Evolutionary conservation across 169 alveolate genomes (phyloP), one percentile per base, ranked within the genome.

Genomic region (Eimeria acervulina): DNA sequence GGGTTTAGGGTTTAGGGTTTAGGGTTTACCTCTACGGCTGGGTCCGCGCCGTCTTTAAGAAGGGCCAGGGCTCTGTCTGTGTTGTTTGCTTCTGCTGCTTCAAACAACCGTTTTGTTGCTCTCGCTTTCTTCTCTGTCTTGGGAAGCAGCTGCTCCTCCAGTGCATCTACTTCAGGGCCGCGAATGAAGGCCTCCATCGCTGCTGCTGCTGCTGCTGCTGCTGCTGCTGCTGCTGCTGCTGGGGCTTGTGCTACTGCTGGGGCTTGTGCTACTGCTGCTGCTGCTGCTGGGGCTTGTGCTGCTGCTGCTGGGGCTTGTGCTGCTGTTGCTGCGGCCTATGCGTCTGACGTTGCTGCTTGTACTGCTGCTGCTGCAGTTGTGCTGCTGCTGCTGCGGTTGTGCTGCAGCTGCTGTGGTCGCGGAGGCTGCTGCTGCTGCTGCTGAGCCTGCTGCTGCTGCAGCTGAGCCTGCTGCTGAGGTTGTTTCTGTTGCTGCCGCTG

Each of bases 1-100:
- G 55, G 55, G 55, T 47, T 47, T 47, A 47, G 55, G 55, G 55
- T 47, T 47, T 47, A 47, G 55, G 55, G 55, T 47, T 47, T 47
- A 47, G 55, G 55, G 55, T 47, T 47, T 47, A 47, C 55, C 55
- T 47, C 55, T 7, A 47, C 72, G 1, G 68, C 38, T 51, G 78
- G 40, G 84, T 92, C 92, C 10, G 95, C 95, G 10, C 92, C 92
- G 0, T 92, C 92, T 4, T 92, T 68, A 15, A 92, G 61, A n/a
- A 78, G 85, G 1, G 66, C 66, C 8, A 78, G 8, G 13, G 84
- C 95, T 28, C 26, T 59, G n/a, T 92, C 92, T n/a, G 95, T 92
- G 87, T 78, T 76, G 81, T 92, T 80, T 23, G n/a, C 55, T 12
- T 33, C 38, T 33, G 92, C 85, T 21, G 95, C 95, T 55, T 92